Percentiles rank a stretch among this genome's conserved stretches.
These are phyloP conservation scores for Wickerhamiella nectarea DNA, from an alignment of 805 yeast genomes.

Conservation along the genomic window DNA sequence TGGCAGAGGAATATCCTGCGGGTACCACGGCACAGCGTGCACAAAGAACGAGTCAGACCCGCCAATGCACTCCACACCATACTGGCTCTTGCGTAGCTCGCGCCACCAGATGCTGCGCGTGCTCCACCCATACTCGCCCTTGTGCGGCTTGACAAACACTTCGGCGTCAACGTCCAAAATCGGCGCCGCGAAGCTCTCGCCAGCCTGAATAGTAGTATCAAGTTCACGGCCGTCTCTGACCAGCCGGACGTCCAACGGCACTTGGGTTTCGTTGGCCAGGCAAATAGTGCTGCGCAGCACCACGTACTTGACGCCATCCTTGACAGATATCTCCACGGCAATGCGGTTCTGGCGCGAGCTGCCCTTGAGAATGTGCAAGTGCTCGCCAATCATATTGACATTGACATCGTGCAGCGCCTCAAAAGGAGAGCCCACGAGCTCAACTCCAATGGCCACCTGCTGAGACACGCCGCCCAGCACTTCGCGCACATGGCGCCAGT, in stretches of 20 bases:
- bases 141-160: conserved; percentile 49
- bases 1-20: conserved; percentile 55
- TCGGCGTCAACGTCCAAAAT: conserved; percentile 45
- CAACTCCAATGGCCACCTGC: conserved; percentile 47
- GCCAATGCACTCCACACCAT: conserved; percentile 48
- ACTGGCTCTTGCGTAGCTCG: conserved; percentile 35
- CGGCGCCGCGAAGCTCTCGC: conserved; percentile 54
- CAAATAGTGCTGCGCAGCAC: conserved; percentile 64
- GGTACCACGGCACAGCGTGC: conserved; percentile 56
- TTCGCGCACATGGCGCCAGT: conserved; percentile 81
- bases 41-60: conserved; percentile 36
- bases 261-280: conserved; percentile 53
- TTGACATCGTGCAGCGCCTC: conserved; percentile 42
- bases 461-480: conserved; percentile 52
- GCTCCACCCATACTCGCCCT: conserved; percentile 56
- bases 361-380: conserved; percentile 54
- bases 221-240: conserved; percentile 26
- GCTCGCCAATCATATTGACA: conserved; percentile 73
- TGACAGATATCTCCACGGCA: conserved; percentile 53
- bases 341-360: conserved; percentile 44
- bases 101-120: conserved; percentile 51
- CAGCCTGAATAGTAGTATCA: conserved; percentile 37
- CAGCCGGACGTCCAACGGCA: conserved; percentile 32
- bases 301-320: conserved; percentile 65
- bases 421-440: conserved; percentile 41